phyloP scores from a whole-genome alignment of 129 eudicot species.

The Flaveria bidentis region DNA sequence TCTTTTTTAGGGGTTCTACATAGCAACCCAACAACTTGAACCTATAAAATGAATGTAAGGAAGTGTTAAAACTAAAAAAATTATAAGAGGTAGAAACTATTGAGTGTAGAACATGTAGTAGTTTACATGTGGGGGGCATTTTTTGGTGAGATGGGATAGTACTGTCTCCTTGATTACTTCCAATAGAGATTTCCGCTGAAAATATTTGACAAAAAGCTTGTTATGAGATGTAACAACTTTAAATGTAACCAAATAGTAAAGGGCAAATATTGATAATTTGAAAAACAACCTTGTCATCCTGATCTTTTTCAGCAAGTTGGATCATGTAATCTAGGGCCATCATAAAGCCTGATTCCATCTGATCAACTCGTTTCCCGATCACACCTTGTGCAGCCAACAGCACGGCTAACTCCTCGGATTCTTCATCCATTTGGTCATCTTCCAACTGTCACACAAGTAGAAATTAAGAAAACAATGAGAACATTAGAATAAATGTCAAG shows the following conservation, averaged over 20 bases:
- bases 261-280: neutral
- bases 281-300: constrained; percentile 70
- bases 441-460: constrained; percentile 57
- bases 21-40: constrained; percentile 93
- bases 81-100: constrained; percentile 5
- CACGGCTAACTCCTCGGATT: constrained; percentile 85
- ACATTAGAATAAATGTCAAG: neutral
- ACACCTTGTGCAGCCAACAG: constrained; percentile 98
- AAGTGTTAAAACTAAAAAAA: neutral
- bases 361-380: constrained; percentile 95
- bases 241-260: neutral
- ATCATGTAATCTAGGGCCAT: constrained; percentile 99
- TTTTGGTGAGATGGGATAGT: constrained; percentile 90
- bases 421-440: constrained; percentile 95
- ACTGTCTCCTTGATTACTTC: constrained; percentile 95
- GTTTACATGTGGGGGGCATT: constrained; percentile 92
- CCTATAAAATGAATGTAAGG: constrained; percentile 42
- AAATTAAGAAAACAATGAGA: neutral
- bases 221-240: constrained; percentile 4
- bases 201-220: constrained; percentile 23
- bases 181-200: constrained; percentile 84
- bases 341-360: constrained; percentile 97
- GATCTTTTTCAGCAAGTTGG: constrained; percentile 73
- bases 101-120: neutral
- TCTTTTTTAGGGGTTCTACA: constrained; percentile 94